Conservation (phyloP, 2,329 filamentous ascomycete species). For the Colletotrichum kahawae region DNA sequence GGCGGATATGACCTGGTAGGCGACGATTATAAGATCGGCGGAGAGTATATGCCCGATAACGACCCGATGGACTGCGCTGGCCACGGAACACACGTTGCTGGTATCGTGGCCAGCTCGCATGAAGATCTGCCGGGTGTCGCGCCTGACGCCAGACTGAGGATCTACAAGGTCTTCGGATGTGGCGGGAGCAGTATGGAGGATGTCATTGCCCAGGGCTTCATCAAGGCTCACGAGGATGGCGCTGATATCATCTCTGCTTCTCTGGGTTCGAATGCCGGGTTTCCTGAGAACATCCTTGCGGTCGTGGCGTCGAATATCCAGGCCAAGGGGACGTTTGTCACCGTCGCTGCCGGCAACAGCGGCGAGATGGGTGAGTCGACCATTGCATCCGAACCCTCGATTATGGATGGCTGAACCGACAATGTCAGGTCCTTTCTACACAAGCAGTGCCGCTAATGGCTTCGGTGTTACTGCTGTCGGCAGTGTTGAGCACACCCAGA, state of each 20-base stretch:
- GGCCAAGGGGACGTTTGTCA: neutral
- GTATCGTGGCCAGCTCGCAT: conserved; percentile 23
- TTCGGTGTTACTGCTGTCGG: neutral
- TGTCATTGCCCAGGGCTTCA: conserved; percentile 18
- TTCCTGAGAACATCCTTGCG: conserved; percentile 24
- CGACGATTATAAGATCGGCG: conserved; percentile 28
- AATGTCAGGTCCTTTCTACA: conserved; percentile 2
- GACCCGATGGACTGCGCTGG: conserved; percentile 44
- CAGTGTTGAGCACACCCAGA: neutral
- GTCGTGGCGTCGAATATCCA: neutral
- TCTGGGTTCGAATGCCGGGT: conserved; percentile 28
- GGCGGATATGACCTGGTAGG: conserved; percentile 36
- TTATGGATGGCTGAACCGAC: too few species aligned
- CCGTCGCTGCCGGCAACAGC: conserved; percentile 3
- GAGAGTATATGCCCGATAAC: conserved; percentile 34
- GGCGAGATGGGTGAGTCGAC: neutral
- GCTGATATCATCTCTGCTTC: conserved; percentile 36
- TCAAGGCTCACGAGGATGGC: conserved; percentile 27
- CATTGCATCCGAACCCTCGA: too few species aligned
- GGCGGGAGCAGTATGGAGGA: conserved; percentile 14
- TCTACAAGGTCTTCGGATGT: conserved; percentile 42
- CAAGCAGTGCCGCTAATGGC: conserved; percentile 1
- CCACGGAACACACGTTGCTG: neutral
- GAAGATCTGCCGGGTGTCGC: conserved; percentile 45
- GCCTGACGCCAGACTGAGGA: conserved; percentile 42